These are phyloP conservation scores for Quercus rubra DNA, from an alignment of 306 rosid genomes.

Conservation along the genomic window DNA sequence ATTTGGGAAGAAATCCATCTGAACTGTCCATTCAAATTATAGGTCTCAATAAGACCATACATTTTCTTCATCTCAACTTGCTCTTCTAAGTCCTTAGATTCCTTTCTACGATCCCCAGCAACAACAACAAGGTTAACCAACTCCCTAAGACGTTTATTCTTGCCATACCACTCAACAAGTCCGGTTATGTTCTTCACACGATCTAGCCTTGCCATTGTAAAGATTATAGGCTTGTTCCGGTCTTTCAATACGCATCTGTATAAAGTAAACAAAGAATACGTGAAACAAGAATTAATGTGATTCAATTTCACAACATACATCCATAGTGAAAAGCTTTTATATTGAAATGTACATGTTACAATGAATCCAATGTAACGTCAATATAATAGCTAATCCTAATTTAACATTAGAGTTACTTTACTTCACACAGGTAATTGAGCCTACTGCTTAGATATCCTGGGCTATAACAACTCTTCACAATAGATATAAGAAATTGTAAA, in stretches of 20 bases:
- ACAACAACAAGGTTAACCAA: slow-evolving; percentile 92
- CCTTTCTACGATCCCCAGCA: slow-evolving; percentile 96
- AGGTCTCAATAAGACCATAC: slow-evolving; percentile 71
- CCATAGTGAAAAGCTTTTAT: too few relatives aligned
- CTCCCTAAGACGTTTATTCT: slow-evolving; percentile 76
- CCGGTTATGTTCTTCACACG: slow-evolving; percentile 99
- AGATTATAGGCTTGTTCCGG: slow-evolving; percentile 87
- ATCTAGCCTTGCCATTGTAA: slow-evolving; percentile 99
- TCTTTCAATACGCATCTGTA: slow-evolving; percentile 84
- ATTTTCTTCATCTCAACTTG: slow-evolving; percentile 90
- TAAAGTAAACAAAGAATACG: not conserved
- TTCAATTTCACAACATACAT: too few relatives aligned
- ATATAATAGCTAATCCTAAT: too few relatives aligned
- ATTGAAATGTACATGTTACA: too few relatives aligned
- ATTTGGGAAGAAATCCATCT: slow-evolving; percentile 98
- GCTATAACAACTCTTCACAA: too few relatives aligned
- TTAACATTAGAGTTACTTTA: too few relatives aligned
- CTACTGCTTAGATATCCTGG: too few relatives aligned
- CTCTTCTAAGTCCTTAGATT: slow-evolving; percentile 93
- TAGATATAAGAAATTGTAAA: not conserved
- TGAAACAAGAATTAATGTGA: not conserved
- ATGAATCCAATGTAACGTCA: too few relatives aligned
- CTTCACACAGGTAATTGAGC: too few relatives aligned
- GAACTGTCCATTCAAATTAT: slow-evolving; percentile 91
- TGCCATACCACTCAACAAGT: slow-evolving; percentile 96